Base-by-base conservation (phyloP, 2,329 filamentous ascomycete genomes). In the Hymenoscyphus scutula region DNA sequence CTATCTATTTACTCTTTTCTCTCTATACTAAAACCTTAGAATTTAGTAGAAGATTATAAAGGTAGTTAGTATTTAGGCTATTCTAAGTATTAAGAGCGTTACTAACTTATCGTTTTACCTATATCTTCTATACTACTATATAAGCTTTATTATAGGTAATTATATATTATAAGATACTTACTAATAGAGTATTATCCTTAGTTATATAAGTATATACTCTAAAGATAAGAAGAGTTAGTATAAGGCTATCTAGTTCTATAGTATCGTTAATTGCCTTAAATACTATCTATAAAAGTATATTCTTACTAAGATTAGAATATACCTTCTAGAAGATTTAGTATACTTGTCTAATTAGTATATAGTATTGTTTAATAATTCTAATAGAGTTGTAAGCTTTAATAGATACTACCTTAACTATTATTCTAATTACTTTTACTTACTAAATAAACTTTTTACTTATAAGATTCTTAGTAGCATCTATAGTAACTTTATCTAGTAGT, bases 261-360 rank as follows among this genome's bases (percentile, higher is more conserved):
- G 45, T 59, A 58, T 66, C 38, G 34, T 66, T 66, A 10, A 66
- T 25, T 15, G 58, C 64, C 53, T 66, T 66, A 38, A 66, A 56
- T 8, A 56, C 37, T 29, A 66, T 66, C 38, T 66, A 29, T 25
- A 64, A 37, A 6, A 55, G 55, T 5, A 61, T 51, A 10, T 61
- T 32, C 51, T 60, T 64, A 1, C 54, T 27, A 17, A 66, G 41
- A 13, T 53, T 29, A 38, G 11, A 45, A 17, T 17, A 32, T 56
- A 61, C 54, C 17, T 17, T n/a, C 7, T 17, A 32, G n/a, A 62
- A 55, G 30, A 65, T 62, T 13, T 64, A 13, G 41, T 64, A 64
- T 3, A 23, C 34, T 45, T 34, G 8, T 15, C 51, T 19, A 30
- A 64, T 8, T 17, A 25, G 41, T 3, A 10, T 38, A 59, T 64